Percentiles rank a stretch among this genome's conserved stretches.
Evolutionary conservation across 148 eudicot genomes (phyloP).

Genomic region (Rhododendron ovatum): DNA sequence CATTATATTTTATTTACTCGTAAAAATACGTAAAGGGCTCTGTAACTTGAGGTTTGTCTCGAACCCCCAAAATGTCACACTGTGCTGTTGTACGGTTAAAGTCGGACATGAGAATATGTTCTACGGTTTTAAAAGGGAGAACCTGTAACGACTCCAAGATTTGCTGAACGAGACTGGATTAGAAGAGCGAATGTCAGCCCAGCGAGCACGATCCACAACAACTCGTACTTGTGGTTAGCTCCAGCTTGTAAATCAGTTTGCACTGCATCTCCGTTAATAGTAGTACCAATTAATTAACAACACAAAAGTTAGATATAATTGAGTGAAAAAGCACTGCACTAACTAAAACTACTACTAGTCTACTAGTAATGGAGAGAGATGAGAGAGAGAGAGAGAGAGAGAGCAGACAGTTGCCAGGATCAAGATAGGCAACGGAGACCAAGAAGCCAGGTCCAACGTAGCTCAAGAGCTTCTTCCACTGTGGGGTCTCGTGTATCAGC

Average conservation of each 20-base stretch:
- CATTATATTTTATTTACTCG: too few species aligned
- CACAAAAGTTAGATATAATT: neutral
- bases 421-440: slow-evolving; percentile 32
- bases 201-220: slow-evolving; percentile 18
- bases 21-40: neutral
- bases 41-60: neutral
- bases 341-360: neutral
- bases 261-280: slow-evolving; percentile 13
- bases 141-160: slow-evolving; percentile 26
- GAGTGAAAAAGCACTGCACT: neutral
- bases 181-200: slow-evolving; percentile 19
- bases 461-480: slow-evolving; percentile 22
- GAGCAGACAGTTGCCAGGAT: slow-evolving; percentile 26
- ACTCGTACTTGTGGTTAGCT: slow-evolving; percentile 21
- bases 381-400: neutral
- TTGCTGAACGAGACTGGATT: slow-evolving; percentile 22
- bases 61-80: neutral
- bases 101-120: neutral
- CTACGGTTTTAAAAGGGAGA: neutral
- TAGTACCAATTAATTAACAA: neutral
- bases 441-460: slow-evolving; percentile 32
- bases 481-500: slow-evolving; percentile 17
- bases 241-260: slow-evolving; percentile 33
- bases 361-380: neutral
- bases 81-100: neutral